Conservation (phyloP, 768 basidiomycete genomes). For the Piloderma croceum region DNA sequence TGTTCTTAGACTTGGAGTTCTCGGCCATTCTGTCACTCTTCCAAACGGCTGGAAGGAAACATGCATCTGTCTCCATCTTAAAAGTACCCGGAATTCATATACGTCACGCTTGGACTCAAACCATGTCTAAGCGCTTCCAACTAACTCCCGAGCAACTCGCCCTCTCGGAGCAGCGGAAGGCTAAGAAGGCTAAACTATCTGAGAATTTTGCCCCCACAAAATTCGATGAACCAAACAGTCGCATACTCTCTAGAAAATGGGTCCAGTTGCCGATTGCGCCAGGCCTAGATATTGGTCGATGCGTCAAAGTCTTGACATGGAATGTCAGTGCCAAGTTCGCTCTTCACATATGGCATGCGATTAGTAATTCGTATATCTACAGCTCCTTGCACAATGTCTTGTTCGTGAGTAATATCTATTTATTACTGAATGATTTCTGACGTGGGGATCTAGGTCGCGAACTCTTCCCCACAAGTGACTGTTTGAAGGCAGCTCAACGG, state of each 20-base stretch:
- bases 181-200: conserved; percentile 33
- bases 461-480: conserved; percentile 80
- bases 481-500: conserved; percentile 69
- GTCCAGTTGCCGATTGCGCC: conserved; percentile 17
- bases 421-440: not conserved
- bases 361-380: conserved; percentile 1
- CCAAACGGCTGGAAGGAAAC: too few relatives aligned
- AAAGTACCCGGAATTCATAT: too few relatives aligned
- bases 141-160: conserved; percentile 55
- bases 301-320: conserved; percentile 68
- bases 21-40: too few relatives aligned
- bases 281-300: conserved; percentile 2
- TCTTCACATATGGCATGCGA: conserved; percentile 3
- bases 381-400: conserved; percentile 76
- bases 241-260: conserved; percentile 35
- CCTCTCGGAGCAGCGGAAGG: conserved; percentile 46
- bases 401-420: conserved; percentile 60
- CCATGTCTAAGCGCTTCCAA: conserved; percentile 18
- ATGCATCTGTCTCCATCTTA: too few relatives aligned
- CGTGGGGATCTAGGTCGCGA: conserved; percentile 51
- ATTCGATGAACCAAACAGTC: conserved; percentile 5
- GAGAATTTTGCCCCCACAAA: conserved; percentile 9
- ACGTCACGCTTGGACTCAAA: too few relatives aligned
- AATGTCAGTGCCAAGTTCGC: conserved; percentile 52
- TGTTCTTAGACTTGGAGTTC: too few relatives aligned